Percentiles rank a stretch among this genome's conserved stretches.
These are phyloP conservation scores for Vachellia pachyceras DNA, from an alignment of 306 rosid genomes.

Conservation along the genomic window DNA sequence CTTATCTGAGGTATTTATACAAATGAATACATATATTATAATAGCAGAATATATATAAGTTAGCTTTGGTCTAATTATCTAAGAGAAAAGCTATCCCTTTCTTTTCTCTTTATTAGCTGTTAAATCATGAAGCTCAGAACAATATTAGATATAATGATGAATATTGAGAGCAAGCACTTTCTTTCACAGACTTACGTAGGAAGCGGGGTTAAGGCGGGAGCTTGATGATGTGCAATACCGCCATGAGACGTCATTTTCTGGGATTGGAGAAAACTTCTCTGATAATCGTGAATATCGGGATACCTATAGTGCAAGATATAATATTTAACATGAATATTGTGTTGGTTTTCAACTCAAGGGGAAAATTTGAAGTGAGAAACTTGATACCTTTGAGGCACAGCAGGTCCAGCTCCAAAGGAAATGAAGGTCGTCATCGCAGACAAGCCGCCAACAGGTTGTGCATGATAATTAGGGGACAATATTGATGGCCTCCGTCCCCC, in stretches of 20 bases:
- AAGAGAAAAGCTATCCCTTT: background rate
- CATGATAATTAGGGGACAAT: background rate
- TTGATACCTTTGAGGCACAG: constrained; percentile 19
- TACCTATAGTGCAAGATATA: constrained; percentile 18
- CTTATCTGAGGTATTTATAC: background rate
- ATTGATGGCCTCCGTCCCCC: constrained; percentile 12
- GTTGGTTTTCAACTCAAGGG: background rate
- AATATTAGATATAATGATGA: background rate
- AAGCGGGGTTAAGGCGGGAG: background rate
- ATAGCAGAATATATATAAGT: background rate
- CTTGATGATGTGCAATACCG: background rate
- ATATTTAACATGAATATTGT: background rate
- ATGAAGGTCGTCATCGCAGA: background rate
- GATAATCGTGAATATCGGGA: background rate
- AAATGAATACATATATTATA: background rate
- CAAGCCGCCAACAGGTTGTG: background rate
- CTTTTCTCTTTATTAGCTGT: no score
- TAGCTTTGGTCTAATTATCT: background rate
- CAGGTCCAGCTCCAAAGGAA: background rate
- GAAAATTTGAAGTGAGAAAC: background rate
- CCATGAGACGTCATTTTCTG: background rate
- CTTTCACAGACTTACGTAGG: constrained; percentile 14
- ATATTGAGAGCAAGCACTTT: background rate
- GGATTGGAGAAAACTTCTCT: background rate
- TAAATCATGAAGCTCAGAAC: background rate